Percentiles rank a stretch among this genome's conserved stretches.
Conservation (phyloP, 176 grass and related monocot species). For the Calamus simplicifolius region DNA sequence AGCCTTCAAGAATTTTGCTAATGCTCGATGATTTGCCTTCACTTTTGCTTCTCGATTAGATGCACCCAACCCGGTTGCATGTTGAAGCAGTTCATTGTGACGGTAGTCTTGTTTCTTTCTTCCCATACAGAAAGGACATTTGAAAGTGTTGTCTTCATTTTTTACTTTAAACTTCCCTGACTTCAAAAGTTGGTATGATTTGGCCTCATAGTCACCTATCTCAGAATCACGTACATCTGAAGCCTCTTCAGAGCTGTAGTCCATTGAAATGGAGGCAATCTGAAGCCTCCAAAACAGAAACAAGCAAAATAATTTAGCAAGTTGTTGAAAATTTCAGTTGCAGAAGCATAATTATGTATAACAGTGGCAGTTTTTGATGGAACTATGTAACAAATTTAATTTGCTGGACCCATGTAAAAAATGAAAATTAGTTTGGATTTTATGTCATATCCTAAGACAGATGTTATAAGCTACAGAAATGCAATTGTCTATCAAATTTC, state of each 20-base stretch:
- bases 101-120: slow-evolving; percentile 61
- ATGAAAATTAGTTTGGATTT: too few relatives aligned
- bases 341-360: too few relatives aligned
- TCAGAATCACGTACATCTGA: slow-evolving; percentile 51
- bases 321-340: too few relatives aligned
- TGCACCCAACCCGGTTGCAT: slow-evolving; percentile 31
- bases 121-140: slow-evolving; percentile 41
- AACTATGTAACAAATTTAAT: too few relatives aligned
- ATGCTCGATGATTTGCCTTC: slow-evolving; percentile 44
- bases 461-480: too few relatives aligned
- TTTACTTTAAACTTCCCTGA: slow-evolving; percentile 15
- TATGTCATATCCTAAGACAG: too few relatives aligned
- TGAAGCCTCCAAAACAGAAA: too few relatives aligned
- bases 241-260: slow-evolving; percentile 33
- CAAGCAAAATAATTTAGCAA: too few relatives aligned
- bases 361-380: too few relatives aligned
- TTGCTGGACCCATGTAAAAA: too few relatives aligned
- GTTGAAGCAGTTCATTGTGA: slow-evolving; percentile 42
- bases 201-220: slow-evolving; percentile 33
- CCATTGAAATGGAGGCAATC: slow-evolving; percentile 8
- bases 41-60: slow-evolving; percentile 40
- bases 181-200: slow-evolving; percentile 23
- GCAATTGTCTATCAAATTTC: too few relatives aligned
- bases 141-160: slow-evolving; percentile 21
- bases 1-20: slow-evolving; percentile 34